These are phyloP conservation scores for Penicillium expansum DNA, from an alignment of 2,329 filamentous ascomycete genomes.

Conservation along the genomic window DNA sequence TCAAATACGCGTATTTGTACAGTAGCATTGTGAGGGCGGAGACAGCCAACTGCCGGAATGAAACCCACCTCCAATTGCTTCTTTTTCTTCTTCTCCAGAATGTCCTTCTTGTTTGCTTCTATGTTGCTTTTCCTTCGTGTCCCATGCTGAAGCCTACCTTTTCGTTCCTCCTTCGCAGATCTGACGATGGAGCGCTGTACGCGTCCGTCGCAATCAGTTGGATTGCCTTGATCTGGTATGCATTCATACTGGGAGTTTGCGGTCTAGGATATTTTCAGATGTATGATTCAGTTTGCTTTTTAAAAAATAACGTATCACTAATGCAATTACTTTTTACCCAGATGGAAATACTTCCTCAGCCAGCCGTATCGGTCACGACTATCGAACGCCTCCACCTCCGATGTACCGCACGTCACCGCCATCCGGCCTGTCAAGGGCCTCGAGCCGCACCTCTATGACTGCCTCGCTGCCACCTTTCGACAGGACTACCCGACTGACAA, in stretches of 20 bases:
- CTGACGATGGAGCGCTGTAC: slow-evolving; percentile 28
- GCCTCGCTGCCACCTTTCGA: slow-evolving; percentile 78
- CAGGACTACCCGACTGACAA: slow-evolving; percentile 77
- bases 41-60: slow-evolving; percentile 10
- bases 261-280: slow-evolving; percentile 59
- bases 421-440: slow-evolving; percentile 92
- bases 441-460: slow-evolving; percentile 87
- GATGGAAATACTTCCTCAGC: slow-evolving; percentile 55
- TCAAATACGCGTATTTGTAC: neutral
- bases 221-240: slow-evolving; percentile 54
- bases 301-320: slow-evolving; percentile 2
- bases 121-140: slow-evolving; percentile 6
- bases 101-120: slow-evolving; percentile 12
- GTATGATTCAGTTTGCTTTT: slow-evolving; percentile 36
- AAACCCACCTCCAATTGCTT: slow-evolving; percentile 9
- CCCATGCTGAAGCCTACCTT: slow-evolving; percentile 33
- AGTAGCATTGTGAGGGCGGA: neutral
- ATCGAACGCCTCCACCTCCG: slow-evolving; percentile 30
- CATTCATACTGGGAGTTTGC: slow-evolving; percentile 55
- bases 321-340: slow-evolving; percentile 27
- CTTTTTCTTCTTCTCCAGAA: slow-evolving; percentile 15
- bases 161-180: slow-evolving; percentile 21
- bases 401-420: slow-evolving; percentile 79
- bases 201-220: slow-evolving; percentile 46
- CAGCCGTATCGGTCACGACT: slow-evolving; percentile 45